Conservation (phyloP, 345 rosid genomes). For the Combretum micranthum region DNA sequence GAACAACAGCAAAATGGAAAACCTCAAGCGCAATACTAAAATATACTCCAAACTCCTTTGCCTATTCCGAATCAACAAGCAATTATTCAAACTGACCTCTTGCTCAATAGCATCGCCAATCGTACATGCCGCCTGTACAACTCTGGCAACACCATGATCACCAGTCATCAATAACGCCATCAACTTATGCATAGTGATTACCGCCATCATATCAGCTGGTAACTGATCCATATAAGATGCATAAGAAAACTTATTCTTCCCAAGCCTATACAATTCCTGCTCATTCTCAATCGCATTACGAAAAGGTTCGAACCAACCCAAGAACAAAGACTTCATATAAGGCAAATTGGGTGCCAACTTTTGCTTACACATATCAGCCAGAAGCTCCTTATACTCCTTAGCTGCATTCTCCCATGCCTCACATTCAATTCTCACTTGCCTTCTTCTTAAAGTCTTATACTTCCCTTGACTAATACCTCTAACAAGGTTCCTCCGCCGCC, state of each 20-base stretch:
- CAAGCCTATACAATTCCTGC: constrained; percentile 49
- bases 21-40: background rate
- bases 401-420: constrained; percentile 96
- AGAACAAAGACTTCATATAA: constrained; percentile 78
- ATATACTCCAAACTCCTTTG: too few relatives aligned
- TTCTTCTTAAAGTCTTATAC: constrained; percentile 41
- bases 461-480: constrained; percentile 35
- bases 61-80: background rate
- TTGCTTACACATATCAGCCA: constrained; percentile 85
- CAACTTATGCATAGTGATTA: constrained; percentile 93
- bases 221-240: constrained; percentile 57
- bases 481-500: constrained; percentile 14
- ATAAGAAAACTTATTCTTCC: constrained; percentile 45
- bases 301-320: constrained; percentile 97
- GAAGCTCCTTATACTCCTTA: constrained; percentile 70
- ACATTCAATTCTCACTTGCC: constrained; percentile 88
- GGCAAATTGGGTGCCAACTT: constrained; percentile 92
- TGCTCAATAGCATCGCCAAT: constrained; percentile 94
- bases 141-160: constrained; percentile 62
- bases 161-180: constrained; percentile 72
- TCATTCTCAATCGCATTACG: constrained; percentile 61
- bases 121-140: constrained; percentile 62
- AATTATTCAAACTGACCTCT: constrained; percentile 49
- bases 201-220: constrained; percentile 87
- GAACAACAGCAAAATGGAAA: background rate